phyloP scores from a whole-genome alignment of 2,329 filamentous ascomycete genomes.

The Spiromastix sp. region DNA sequence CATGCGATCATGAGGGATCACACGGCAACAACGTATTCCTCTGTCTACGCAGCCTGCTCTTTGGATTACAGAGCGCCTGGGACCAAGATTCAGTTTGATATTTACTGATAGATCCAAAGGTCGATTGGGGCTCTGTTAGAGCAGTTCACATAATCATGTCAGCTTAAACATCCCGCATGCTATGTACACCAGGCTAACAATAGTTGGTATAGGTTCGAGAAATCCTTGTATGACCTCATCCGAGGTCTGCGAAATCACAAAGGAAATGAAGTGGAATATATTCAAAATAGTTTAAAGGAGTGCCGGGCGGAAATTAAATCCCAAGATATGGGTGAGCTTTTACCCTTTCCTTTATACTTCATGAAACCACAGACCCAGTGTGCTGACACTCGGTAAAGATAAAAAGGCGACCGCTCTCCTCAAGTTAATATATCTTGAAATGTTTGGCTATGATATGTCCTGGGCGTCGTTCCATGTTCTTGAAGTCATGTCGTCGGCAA shows the following conservation, averaged over 20 bases:
- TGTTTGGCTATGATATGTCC: conserved; percentile 99
- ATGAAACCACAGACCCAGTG: not conserved
- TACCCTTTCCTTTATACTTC: conserved; percentile 5
- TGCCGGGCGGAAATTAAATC: conserved; percentile 86
- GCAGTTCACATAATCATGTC: too few relatives aligned
- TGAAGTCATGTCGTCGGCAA: conserved; percentile 95
- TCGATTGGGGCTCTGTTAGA: too few relatives aligned
- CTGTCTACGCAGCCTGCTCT: too few relatives aligned
- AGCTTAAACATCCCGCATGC: too few relatives aligned
- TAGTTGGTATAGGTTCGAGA: conserved; percentile 70
- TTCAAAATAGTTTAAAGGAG: conserved; percentile 87
- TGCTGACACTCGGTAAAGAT: conserved; percentile 42
- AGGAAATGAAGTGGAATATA: conserved; percentile 88
- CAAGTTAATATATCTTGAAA: conserved; percentile 95
- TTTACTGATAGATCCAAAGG: too few relatives aligned
- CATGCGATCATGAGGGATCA: too few relatives aligned
- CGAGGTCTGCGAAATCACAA: conserved; percentile 91
- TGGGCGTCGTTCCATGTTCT: conserved; percentile 98
- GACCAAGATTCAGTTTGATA: too few relatives aligned
- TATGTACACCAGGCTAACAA: conserved; percentile 2
- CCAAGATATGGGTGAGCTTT: conserved; percentile 72
- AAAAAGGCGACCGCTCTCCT: conserved; percentile 91
- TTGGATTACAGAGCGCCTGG: too few relatives aligned
- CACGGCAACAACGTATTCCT: too few relatives aligned
- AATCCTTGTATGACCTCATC: conserved; percentile 98